Base-by-base conservation (phyloP, 495 filamentous ascomycete genomes). In the Evernia prunastri region DNA sequence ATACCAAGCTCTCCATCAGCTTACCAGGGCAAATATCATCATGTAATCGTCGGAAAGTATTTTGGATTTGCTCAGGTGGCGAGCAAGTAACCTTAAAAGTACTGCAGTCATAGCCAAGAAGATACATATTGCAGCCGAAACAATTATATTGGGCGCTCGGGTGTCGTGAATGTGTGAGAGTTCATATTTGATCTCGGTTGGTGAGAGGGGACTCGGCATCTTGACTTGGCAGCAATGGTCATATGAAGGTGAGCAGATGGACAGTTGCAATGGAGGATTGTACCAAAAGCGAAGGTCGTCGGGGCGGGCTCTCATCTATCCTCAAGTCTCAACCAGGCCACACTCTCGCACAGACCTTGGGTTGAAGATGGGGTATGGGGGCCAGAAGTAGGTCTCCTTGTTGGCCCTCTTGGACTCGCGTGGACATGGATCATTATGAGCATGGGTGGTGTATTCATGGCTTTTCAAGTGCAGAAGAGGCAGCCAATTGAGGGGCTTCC, bases 11-110 rank as follows among this genome's bases (percentile, higher is more conserved):
- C 49, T 27, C 27, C 1, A 9, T 53, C 15, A 27, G 49, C 60
- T 51, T 39, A 62, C 60, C 45, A 62, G 47, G 18, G 60, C 60
- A 29, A 62, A 42, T 7, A 54, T 18, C 0, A 62, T 53, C 60
- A 62, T 62, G 23, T 53, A 62, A 31, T 62, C 60, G 27, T 62
- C 60, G n/a, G 60, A 45, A 8, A 47, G 49, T n/a, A 62, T 33
- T 10, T 8, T 53, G 8, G 18, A 23, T 53, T 27, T 62, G 35
- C 60, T 62, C 43, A 51, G n/a, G 36, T 27, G 53, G 11, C 61
- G 61, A 13, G 61, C 53, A 8, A 63, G 35, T 1, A 58, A 43
- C 15, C 61, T 29, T 18, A 49, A 13, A 25, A 58, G 15, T 23
- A 63, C 61, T 20, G 51, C 25, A 4, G 49, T 31, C 23, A 58